Base-by-base conservation (phyloP, 2,329 filamentous ascomycete genomes). In the Metarhizium rileyi region DNA sequence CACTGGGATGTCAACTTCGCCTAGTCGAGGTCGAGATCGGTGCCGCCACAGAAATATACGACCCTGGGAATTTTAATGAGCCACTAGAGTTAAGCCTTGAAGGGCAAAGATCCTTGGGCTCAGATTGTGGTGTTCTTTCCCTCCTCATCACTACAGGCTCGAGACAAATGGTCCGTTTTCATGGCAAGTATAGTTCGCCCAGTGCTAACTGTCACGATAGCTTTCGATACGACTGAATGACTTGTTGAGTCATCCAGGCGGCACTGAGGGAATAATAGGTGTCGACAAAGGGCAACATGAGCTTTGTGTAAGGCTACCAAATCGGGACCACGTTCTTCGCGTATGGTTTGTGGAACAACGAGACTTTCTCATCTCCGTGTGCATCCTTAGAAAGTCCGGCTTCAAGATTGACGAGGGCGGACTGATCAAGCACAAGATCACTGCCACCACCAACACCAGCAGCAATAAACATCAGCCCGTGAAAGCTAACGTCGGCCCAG, bases 341-440 rank as follows among this genome's bases (percentile, higher is more conserved):
- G 56, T 53, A 9, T 55, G 58, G 20, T 67, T 70, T 40, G 56
- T 59, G 8, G 56, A 63, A 8, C 52, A 46, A 4, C 57, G 65
- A 47, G 65, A 69, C 44, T 67, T 69, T 33, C 58, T 52, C 23
- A 48, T 68, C 16, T 52, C 61, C 2, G 55, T 63, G 4, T 66
- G 57, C 43, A 57, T 66, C 46, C 56, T 70, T 1, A 56, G 61
- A 30, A 65, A 60, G 46, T 55, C 59, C 12, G 61, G 63, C 8
- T 65, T 70, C 30, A 26, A 18, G 5, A 52, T 65, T 35, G 52
- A 53, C 27, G 54, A 61, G 4, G 48, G 53, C 22, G 26, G 28
- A 42, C 7, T 20, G 41, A 51, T n/a, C 36, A 51, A 16, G 26
- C 18, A 40, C 35, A 23, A 8, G 18, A 28, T 7, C 43, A 26